Conservation (phyloP, 371 early-diverging fungal genomes). For the Umbelopsis sp. region DNA sequence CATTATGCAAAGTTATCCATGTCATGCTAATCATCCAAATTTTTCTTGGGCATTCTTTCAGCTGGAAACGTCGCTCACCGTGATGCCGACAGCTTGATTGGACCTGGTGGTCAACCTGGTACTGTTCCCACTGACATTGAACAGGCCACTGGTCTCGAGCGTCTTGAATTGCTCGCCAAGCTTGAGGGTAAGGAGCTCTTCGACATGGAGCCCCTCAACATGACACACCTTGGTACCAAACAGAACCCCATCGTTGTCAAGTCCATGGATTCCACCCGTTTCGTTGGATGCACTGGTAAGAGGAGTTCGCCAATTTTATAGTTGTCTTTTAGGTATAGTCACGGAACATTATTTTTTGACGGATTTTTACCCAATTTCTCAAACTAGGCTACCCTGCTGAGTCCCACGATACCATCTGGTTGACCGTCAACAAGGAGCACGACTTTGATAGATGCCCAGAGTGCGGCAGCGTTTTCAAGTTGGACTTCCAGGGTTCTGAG, state of each 20-base stretch:
- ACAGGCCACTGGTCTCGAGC: slow-evolving; percentile 91
- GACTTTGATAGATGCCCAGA: slow-evolving; percentile 94
- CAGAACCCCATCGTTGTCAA: slow-evolving; percentile 86
- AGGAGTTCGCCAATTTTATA: slow-evolving; percentile 1
- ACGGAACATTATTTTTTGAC: slow-evolving; percentile 6
- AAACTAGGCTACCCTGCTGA: slow-evolving; percentile 85
- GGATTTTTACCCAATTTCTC: slow-evolving; percentile 21
- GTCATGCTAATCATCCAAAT: slow-evolving; percentile 9
- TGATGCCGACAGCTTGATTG: slow-evolving; percentile 31
- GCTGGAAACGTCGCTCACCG: slow-evolving; percentile 46
- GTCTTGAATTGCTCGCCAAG: slow-evolving; percentile 84
- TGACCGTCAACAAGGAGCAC: slow-evolving; percentile 75
- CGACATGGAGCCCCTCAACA: slow-evolving; percentile 81
- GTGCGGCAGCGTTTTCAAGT: slow-evolving; percentile 88
- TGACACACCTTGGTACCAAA: slow-evolving; percentile 82
- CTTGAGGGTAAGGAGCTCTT: slow-evolving; percentile 89
- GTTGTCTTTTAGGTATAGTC: not conserved
- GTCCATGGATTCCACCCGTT: slow-evolving; percentile 82
- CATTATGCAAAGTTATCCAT: not conserved
- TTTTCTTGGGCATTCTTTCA: slow-evolving; percentile 3
- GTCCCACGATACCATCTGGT: slow-evolving; percentile 86
- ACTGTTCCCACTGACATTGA: slow-evolving; percentile 86
- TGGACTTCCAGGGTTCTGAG: slow-evolving; percentile 58
- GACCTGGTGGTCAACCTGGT: slow-evolving; percentile 68
- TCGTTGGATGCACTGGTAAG: slow-evolving; percentile 94